phyloP scores from a whole-genome alignment of 2,329 filamentous ascomycete species.

The Boeremia lycopersici region DNA sequence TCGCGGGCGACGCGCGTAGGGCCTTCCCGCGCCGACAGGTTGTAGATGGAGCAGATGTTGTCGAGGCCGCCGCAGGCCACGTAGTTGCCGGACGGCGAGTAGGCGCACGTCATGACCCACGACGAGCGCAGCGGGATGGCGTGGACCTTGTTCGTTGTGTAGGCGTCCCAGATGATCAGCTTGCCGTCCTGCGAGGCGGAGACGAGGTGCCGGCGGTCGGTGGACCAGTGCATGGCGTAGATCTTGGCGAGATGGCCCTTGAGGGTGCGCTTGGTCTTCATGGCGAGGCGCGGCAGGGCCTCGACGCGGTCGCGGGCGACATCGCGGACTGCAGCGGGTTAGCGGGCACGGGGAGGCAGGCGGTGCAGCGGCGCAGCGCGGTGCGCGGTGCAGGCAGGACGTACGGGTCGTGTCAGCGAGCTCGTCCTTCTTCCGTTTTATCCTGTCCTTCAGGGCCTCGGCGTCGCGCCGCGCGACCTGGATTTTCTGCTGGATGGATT shows the following conservation, averaged over 20 bases:
- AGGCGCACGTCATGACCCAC: constrained; percentile 99
- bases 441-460: constrained; percentile 95
- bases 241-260: constrained; percentile 99
- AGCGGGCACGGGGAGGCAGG: background rate
- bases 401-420: constrained; percentile 96
- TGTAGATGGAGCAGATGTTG: constrained; percentile 99
- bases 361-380: background rate
- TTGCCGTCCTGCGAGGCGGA: constrained; percentile 99
- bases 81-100: constrained; percentile 96
- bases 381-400: constrained; percentile 46
- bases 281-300: constrained; percentile 86
- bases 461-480: constrained; percentile 97
- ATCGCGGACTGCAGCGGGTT: constrained; percentile 72
- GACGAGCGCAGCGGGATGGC: constrained; percentile 96
- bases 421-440: constrained; percentile 99
- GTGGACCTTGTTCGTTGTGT: constrained; percentile 99
- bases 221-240: constrained; percentile 99
- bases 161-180: constrained; percentile 99
- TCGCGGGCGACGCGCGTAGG: constrained; percentile 95
- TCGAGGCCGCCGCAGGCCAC: constrained; percentile 98
- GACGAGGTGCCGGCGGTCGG: constrained; percentile 93
- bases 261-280: constrained; percentile 96
- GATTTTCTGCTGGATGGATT: constrained; percentile 67
- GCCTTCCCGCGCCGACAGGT: constrained; percentile 95
- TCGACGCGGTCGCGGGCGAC: constrained; percentile 93